A percentile compares a stretch with the other conserved stretches of the same genome.
phyloP scores from a whole-genome alignment of 192 early-diverging fungal genomes.

The Mortierella claussenii region DNA sequence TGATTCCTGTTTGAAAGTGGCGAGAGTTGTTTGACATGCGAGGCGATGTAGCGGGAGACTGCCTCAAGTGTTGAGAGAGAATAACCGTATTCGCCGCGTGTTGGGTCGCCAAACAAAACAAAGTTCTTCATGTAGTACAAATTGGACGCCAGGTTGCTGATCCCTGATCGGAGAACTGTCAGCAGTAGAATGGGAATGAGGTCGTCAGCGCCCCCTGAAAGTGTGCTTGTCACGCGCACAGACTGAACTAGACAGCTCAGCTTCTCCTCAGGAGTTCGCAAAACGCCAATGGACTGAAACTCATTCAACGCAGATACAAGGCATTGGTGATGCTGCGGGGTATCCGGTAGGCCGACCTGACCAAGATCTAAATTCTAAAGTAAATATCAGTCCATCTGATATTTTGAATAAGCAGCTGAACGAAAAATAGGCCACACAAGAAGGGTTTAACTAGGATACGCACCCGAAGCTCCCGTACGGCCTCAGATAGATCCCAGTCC shows the following conservation, averaged over 20 bases:
- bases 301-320: slow-evolving; percentile 51
- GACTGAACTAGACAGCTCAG: slow-evolving; percentile 54
- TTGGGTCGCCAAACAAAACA: slow-evolving; percentile 52
- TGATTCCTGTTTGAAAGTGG: slow-evolving; percentile 52
- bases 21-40: slow-evolving; percentile 34
- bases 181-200: slow-evolving; percentile 60
- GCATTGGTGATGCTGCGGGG: slow-evolving; percentile 35
- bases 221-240: slow-evolving; percentile 29
- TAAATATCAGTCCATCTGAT: slow-evolving; percentile 1
- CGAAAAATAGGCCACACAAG: not conserved
- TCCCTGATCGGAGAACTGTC: slow-evolving; percentile 56
- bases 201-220: slow-evolving; percentile 50
- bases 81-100: slow-evolving; percentile 57
- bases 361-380: slow-evolving; percentile 55
- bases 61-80: slow-evolving; percentile 62
- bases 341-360: slow-evolving; percentile 58
- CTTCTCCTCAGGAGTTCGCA: slow-evolving; percentile 62
- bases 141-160: slow-evolving; percentile 58
- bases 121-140: slow-evolving; percentile 64
- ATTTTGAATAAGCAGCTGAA: not conserved
- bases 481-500: slow-evolving; percentile 52
- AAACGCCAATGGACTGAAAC: slow-evolving; percentile 56
- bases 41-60: slow-evolving; percentile 55
- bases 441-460: not conserved
- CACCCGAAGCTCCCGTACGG: slow-evolving; percentile 44